phyloP scores from a whole-genome alignment of 2,329 filamentous ascomycete species.

The Hypoxylon sp. region DNA sequence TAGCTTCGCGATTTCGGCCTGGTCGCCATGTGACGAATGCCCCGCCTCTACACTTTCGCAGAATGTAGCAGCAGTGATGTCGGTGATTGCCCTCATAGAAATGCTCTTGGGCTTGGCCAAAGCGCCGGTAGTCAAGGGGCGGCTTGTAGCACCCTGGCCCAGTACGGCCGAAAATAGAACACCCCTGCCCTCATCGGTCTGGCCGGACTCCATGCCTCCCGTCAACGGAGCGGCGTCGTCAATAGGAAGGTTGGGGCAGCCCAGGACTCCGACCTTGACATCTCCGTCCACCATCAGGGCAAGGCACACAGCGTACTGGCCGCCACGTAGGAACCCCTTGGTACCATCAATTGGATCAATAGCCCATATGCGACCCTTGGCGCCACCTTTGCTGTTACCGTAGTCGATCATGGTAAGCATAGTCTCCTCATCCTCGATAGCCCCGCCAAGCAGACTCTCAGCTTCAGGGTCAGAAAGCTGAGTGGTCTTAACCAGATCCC shows the following conservation, averaged over 20 bases:
- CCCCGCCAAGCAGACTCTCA: slow-evolving; percentile 78
- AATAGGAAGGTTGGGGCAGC: slow-evolving; percentile 93
- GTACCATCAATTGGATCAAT: slow-evolving; percentile 98
- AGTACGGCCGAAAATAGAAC: slow-evolving; percentile 89
- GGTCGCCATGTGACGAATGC: slow-evolving; percentile 91
- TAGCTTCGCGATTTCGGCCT: slow-evolving; percentile 84
- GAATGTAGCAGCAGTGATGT: slow-evolving; percentile 87
- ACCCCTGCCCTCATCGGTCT: slow-evolving; percentile 82
- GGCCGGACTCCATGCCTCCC: slow-evolving; percentile 79
- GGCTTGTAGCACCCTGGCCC: slow-evolving; percentile 84
- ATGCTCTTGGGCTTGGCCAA: slow-evolving; percentile 74
- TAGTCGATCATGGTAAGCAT: slow-evolving; percentile 78
- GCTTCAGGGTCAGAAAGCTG: slow-evolving; percentile 76
- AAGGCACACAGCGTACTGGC: slow-evolving; percentile 96
- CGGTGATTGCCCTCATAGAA: slow-evolving; percentile 81
- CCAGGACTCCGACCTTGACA: slow-evolving; percentile 93
- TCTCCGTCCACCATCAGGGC: slow-evolving; percentile 93
- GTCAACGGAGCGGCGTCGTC: slow-evolving; percentile 82
- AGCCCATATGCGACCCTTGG: slow-evolving; percentile 88
- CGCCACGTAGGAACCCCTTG: slow-evolving; percentile 95
- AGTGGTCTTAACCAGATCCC: slow-evolving; percentile 82
- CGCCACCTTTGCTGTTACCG: slow-evolving; percentile 79
- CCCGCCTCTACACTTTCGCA: slow-evolving; percentile 96
- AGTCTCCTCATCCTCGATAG: slow-evolving; percentile 74
- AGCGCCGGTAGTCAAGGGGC: slow-evolving; percentile 73